Conservation (phyloP, 148 eudicot species). For the Rhododendron mucronatum region DNA sequence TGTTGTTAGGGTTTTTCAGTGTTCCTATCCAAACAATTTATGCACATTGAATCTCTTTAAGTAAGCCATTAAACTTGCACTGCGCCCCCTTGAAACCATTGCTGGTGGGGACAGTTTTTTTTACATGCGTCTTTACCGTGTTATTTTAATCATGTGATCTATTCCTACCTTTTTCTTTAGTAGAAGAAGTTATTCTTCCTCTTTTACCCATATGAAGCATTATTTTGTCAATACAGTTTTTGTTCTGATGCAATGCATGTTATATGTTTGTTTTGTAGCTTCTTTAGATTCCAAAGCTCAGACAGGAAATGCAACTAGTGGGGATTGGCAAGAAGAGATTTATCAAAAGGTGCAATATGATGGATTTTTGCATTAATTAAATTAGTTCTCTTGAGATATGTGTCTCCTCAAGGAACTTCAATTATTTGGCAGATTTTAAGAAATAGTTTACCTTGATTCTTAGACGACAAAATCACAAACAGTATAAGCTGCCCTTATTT, state of each 20-base stretch:
- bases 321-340: slow-evolving; percentile 90
- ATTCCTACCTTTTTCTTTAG: too few relatives aligned
- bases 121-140: background rate
- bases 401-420: background rate
- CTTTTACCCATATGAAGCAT: too few relatives aligned
- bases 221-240: background rate
- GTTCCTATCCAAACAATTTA: background rate
- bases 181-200: too few relatives aligned
- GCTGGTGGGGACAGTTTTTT: background rate
- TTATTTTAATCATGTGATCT: too few relatives aligned
- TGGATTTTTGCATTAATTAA: background rate
- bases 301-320: slow-evolving; percentile 49
- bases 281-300: slow-evolving; percentile 84
- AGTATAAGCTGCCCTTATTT: background rate
- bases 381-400: too few relatives aligned
- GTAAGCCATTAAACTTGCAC: background rate
- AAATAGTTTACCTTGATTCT: background rate
- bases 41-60: background rate
- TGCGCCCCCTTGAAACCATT: background rate
- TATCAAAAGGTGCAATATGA: slow-evolving; percentile 69
- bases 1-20: background rate
- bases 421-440: background rate
- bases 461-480: background rate
- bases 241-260: background rate
- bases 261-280: slow-evolving; percentile 33